A percentile compares a stretch with the other conserved stretches of the same genome.
phyloP scores from a whole-genome alignment of 2,329 filamentous ascomycete genomes.

The Mollisiaceae sp. region DNA sequence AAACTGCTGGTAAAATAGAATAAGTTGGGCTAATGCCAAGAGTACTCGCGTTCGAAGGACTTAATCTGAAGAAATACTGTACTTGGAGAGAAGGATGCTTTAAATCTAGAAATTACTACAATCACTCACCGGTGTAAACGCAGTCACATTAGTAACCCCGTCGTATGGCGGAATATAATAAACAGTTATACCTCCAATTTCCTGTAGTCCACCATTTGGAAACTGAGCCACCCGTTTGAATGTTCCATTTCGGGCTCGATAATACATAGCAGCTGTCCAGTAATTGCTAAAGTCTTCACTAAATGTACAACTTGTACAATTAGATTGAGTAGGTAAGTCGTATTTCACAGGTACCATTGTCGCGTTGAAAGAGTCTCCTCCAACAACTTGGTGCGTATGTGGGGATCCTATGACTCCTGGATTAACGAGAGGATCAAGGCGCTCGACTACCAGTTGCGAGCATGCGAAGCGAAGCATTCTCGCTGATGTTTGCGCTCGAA shows the following conservation, averaged over 20 bases:
- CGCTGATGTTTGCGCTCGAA: neutral
- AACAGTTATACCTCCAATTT: conserved; percentile 47
- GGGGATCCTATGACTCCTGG: conserved; percentile 25
- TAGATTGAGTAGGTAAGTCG: conserved; percentile 38
- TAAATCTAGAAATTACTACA: too few relatives aligned
- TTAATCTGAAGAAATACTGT: too few relatives aligned
- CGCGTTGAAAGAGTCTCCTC: conserved; percentile 46
- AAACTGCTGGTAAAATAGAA: too few relatives aligned
- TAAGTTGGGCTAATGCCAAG: too few relatives aligned
- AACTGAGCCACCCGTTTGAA: conserved; percentile 38
- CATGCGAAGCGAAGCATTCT: conserved; percentile 21
- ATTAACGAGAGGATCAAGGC: conserved; percentile 28
- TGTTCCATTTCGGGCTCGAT: conserved; percentile 39
- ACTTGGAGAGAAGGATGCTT: too few relatives aligned
- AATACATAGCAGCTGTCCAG: conserved; percentile 42
- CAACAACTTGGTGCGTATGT: conserved; percentile 30
- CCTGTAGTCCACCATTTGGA: conserved; percentile 30
- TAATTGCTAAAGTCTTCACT: conserved; percentile 45
- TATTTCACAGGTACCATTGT: conserved; percentile 43
- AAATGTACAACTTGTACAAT: conserved; percentile 43
- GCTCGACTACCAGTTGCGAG: conserved; percentile 29
- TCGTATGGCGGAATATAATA: conserved; percentile 46
- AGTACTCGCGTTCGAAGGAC: too few relatives aligned
- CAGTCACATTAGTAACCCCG: conserved; percentile 46
- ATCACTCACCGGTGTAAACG: conserved; percentile 42